Evolutionary conservation across 1,139 yeast genomes (phyloP), one percentile per base, ranked within the genome.

Genomic region (Candida mesenterica): DNA sequence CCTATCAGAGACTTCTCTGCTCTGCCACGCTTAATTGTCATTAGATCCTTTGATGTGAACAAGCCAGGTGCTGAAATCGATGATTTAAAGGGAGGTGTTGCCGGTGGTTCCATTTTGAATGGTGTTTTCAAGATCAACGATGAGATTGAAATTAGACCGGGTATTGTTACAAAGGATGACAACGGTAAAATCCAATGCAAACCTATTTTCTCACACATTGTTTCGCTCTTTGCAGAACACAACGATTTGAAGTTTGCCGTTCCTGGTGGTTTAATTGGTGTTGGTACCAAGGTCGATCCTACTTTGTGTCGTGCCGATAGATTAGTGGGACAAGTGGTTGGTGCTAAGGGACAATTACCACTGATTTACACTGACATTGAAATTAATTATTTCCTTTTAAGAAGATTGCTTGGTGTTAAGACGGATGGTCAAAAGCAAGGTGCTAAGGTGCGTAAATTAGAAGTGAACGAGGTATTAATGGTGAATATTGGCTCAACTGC

Each of bases 261-360:
- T 55, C 99, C 99, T 33, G 99, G 99, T 79, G 99, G 99, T 49
- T 79, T 94, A 61, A 94, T 94, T 55, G 99, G 99, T 78, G 97
- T 94, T 40, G 99, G 99, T 72, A 92, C 98, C 39, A 87, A 88
- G 68, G 96, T 94, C 49, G 98, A 94, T 65, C 99, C 99, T 44
- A 92, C 98, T 6, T 74, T 94, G 54, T 94, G 99, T 75, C 85
- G 98, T 72, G 99, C 98, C 42, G 99, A 94, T 71, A 86, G 98
- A 72, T 77, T 94, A 57, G 97, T 94, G 42, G 99, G 99, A 55
- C 98, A 94, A 72, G 98, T 94, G 42, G 95, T 94, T 45, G 99
- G 99, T 55, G 92, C 97, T 44, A 89, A 82, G 63, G 97, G 97
- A 50, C 82, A 88, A 57, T 77, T 94, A 53, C 99, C 98, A 49